Base-by-base conservation (phyloP, 768 basidiomycete genomes). In the Boletus rex-veris region DNA sequence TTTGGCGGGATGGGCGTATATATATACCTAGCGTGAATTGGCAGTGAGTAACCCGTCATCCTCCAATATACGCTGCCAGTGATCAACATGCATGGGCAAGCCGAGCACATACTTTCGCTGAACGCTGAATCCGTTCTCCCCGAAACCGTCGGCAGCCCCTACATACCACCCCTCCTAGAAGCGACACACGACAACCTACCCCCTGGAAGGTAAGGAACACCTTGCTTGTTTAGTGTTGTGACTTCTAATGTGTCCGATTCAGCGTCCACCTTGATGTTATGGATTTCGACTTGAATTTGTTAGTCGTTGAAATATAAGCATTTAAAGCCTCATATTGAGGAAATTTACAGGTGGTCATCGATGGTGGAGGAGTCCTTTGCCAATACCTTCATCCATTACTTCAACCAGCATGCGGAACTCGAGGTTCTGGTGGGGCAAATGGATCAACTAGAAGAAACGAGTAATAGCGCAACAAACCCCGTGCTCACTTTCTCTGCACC, bases 271-370 rank as follows among this genome's bases (percentile, higher is more conserved):
- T n/a, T n/a, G 9, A 37, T 18, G 3, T 5, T 16, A 39, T 42
- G 14, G 15, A 18, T 4, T 15, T 45, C 11, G 45, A 58, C n/a
- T 19, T 28, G 24, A 50, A 39, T 28, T 37, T 31, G 63, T 62
- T 2, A 43, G 56, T 55, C 10, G 1, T 16, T 24, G 19, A 9
- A 3, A 37, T 48, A 38, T 2, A 9, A 11, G 16, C 2, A 9
- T 9, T 3, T 40, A 28, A 24, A 21, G 5, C 24, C 16, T 38
- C 36, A 48, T 15, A 5, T 2, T 9, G 3, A 19, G 12, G 12
- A 19, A 5, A 33, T 28, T 11, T 35, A 50, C 36, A 61, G 63
- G 38, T 36, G 35, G 55, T 9, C 45, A 24, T 33, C 21, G 3
- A 42, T 3, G 15, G 16, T 9, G 18, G 45, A 38, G 4, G 52